These are phyloP conservation scores for Globisporangium cystogenes DNA, from an alignment of 352 stramenopile genomes.

Conservation along the genomic window DNA sequence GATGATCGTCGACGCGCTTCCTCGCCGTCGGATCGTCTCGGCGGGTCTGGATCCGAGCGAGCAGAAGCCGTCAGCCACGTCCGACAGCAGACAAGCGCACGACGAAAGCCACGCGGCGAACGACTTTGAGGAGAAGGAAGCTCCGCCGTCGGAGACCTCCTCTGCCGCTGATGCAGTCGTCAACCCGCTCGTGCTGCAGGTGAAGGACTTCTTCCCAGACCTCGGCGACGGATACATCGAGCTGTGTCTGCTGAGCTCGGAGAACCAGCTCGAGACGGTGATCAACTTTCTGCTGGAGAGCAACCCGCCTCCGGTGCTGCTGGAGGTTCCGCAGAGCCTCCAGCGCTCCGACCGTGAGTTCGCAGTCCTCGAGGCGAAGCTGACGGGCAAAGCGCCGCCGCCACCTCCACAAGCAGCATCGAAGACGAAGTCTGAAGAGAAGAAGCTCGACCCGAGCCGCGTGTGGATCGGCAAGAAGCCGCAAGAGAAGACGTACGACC, in stretches of 20 bases:
- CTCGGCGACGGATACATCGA: conserved; percentile 60
- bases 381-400: conserved; percentile 13
- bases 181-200: conserved; percentile 35
- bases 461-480: conserved; percentile 68
- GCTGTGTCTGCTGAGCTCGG: conserved; percentile 41
- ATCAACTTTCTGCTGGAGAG: conserved; percentile 58
- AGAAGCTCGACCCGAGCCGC: conserved; percentile 38
- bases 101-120: background rate
- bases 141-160: too few relatives aligned
- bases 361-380: conserved; percentile 17
- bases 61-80: background rate
- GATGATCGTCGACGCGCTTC: conserved; percentile 62
- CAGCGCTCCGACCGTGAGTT: conserved; percentile 26
- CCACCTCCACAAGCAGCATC: conserved; percentile 3
- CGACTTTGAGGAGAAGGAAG: conserved; percentile 3
- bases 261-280: conserved; percentile 39
- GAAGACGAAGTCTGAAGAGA: conserved; percentile 10
- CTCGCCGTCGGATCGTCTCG: conserved; percentile 27
- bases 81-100: background rate
- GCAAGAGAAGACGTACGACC: conserved; percentile 52
- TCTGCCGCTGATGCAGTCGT: conserved; percentile 9
- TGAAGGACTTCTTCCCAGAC: conserved; percentile 57
- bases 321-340: conserved; percentile 25
- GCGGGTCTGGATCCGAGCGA: conserved; percentile 2
- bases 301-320: conserved; percentile 30